Conservation (phyloP, 441 rosid genomes). For the Corymbia calophylla region DNA sequence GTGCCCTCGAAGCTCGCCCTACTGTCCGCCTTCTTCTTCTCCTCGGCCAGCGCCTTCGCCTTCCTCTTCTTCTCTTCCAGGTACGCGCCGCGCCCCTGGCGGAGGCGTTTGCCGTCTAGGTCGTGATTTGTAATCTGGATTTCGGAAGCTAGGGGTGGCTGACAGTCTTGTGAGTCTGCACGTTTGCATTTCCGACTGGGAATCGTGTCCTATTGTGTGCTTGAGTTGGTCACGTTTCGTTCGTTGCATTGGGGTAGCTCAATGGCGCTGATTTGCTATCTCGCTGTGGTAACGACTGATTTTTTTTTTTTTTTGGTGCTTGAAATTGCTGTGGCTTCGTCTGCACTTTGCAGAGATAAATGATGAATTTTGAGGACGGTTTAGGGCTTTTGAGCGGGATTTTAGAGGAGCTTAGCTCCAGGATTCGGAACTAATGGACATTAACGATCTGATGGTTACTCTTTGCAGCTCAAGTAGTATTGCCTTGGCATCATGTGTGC, state of each 20-base stretch:
- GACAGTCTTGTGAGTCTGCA: not conserved
- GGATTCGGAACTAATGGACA: not conserved
- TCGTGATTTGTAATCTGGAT: not conserved
- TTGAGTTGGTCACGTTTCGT: not conserved
- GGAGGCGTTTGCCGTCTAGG: not conserved
- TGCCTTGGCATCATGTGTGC: not conserved
- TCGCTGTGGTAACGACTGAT: not conserved
- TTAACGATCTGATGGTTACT: not conserved
- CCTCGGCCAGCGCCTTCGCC: slow-evolving; percentile 52
- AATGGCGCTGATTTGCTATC: not conserved
- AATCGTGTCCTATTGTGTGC: not conserved
- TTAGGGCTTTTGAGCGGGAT: not conserved
- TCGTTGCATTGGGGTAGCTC: not conserved
- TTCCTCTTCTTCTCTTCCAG: slow-evolving; percentile 45
- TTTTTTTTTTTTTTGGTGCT: not conserved
- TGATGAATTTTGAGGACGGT: not conserved
- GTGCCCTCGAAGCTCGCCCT: slow-evolving; percentile 59
- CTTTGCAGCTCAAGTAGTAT: not conserved
- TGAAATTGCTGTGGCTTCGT: not conserved
- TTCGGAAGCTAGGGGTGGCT: not conserved
- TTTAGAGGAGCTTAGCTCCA: not conserved
- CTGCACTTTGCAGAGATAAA: not conserved
- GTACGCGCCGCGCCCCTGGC: slow-evolving; percentile 12
- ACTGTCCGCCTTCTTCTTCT: slow-evolving; percentile 37
- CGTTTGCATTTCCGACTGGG: not conserved